Conservation (phyloP, 306 rosid species). For the Casuarina equisetifolia region DNA sequence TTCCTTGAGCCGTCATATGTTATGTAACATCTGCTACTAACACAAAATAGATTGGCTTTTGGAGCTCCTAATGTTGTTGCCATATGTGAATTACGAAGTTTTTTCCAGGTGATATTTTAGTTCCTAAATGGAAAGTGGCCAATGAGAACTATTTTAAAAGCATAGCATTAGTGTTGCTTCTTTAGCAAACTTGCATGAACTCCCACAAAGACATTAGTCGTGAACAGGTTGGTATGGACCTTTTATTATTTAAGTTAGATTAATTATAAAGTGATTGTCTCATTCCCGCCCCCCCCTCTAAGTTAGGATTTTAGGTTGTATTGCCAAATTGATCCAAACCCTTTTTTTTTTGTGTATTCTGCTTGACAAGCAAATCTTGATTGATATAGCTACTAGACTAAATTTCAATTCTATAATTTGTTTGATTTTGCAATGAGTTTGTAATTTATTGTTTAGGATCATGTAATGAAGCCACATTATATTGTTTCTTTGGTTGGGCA, state of each 20-base stretch:
- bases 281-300: too few species aligned
- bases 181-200: conserved; percentile 63
- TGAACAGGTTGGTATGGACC: conserved; percentile 54
- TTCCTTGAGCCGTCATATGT: conserved; percentile 64
- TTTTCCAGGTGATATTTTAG: conserved; percentile 27
- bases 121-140: conserved; percentile 61
- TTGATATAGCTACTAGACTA: neutral
- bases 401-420: neutral
- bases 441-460: neutral
- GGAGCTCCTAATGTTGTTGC: conserved; percentile 34
- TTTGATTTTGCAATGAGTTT: neutral
- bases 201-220: conserved; percentile 65
- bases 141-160: conserved; percentile 67
- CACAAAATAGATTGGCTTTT: conserved; percentile 35
- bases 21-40: conserved; percentile 48
- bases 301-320: neutral
- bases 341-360: neutral
- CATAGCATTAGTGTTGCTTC: conserved; percentile 60
- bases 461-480: neutral
- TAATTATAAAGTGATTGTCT: neutral
- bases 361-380: neutral
- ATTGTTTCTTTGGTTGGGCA: neutral
- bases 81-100: conserved; percentile 21
- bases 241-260: neutral
- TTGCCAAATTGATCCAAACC: neutral